Conservation (phyloP, 345 rosid genomes). For the Carallia brachiata region DNA sequence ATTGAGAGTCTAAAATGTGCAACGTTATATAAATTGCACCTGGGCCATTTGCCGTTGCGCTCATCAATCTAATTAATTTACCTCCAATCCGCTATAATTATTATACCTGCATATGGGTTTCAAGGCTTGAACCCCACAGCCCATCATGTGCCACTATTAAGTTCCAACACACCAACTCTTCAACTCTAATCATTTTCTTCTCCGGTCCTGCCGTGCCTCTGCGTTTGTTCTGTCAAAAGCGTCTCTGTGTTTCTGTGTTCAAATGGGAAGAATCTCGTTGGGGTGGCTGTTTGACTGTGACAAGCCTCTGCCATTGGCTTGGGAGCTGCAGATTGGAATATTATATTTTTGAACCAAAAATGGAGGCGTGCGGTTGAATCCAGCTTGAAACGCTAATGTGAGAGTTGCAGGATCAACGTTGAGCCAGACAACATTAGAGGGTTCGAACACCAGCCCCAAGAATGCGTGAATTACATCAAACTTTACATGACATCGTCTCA, state of each 20-base stretch:
- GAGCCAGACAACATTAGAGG: constrained; percentile 66
- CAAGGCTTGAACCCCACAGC: constrained; percentile 15
- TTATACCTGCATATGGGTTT: constrained; percentile 3
- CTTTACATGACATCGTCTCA: constrained; percentile 69
- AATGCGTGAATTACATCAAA: constrained; percentile 45
- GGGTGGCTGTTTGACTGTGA: constrained; percentile 26
- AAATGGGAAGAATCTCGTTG: background rate
- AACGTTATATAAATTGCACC: too few relatives aligned
- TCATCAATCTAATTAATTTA: constrained; percentile 3
- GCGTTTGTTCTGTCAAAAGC: too few relatives aligned
- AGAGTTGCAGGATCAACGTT: constrained; percentile 78
- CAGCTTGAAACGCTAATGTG: constrained; percentile 50
- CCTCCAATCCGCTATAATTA: background rate
- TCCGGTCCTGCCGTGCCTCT: too few relatives aligned
- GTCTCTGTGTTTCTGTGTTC: background rate
- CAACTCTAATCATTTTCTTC: background rate
- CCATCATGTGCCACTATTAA: constrained; percentile 17
- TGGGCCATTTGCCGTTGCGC: background rate
- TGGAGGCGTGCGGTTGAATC: constrained; percentile 13
- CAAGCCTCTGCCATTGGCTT: constrained; percentile 37
- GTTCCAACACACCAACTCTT: background rate
- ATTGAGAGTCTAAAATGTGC: too few relatives aligned
- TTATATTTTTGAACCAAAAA: constrained; percentile 31
- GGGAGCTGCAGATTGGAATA: constrained; percentile 57
- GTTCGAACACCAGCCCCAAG: constrained; percentile 50